Evolutionary conservation across 305 asterid species (phyloP).

Genomic region (Fraxinus paxiana): DNA sequence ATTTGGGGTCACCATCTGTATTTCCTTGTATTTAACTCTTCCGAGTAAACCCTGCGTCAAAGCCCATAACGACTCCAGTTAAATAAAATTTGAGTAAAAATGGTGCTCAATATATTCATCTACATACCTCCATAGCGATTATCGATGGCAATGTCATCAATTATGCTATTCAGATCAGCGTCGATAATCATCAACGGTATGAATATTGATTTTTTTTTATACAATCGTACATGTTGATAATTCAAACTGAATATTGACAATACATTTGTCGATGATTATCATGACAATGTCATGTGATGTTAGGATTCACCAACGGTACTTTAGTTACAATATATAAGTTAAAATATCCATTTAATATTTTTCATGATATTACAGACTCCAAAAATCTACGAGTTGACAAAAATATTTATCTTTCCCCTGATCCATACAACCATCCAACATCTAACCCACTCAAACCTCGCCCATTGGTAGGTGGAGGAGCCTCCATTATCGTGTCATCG

Average conservation of each 20-base stretch:
- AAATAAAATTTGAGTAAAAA: background rate
- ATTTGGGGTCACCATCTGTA: background rate
- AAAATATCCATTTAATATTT: too few species aligned
- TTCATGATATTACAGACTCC: too few species aligned
- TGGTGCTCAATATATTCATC: background rate
- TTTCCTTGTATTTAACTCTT: background rate
- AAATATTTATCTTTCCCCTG: background rate
- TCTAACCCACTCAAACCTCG: background rate
- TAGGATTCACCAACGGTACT: background rate
- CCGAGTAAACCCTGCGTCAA: background rate
- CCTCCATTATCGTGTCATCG: too few species aligned
- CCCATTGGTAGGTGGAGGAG: background rate
- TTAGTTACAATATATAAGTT: background rate
- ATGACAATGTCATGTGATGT: background rate
- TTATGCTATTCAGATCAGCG: background rate
- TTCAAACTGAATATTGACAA: background rate
- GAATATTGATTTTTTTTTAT: background rate
- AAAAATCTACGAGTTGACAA: background rate
- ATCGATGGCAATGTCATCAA: background rate
- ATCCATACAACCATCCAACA: background rate
- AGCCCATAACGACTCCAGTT: background rate
- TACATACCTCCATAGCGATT: background rate
- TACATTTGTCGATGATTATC: background rate
- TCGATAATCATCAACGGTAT: background rate
- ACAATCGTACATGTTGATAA: background rate